Percentiles rank a stretch among this genome's conserved stretches.
Conservation (phyloP, 148 eudicot species). For the Vaccinium myrtillus region DNA sequence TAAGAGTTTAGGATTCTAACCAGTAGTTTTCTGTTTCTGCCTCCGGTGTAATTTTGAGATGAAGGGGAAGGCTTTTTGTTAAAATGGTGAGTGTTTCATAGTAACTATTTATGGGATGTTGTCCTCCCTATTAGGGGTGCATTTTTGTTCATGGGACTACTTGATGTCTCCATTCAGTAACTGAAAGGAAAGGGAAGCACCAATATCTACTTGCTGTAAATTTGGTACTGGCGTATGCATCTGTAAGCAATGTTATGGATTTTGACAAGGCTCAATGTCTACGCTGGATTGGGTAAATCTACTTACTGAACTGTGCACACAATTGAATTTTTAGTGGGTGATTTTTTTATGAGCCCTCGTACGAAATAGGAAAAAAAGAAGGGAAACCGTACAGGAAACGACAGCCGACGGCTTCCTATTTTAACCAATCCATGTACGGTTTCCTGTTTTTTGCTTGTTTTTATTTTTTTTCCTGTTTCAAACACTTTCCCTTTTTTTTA, state of each 20-base stretch:
- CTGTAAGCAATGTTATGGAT: not conserved
- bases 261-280: not conserved
- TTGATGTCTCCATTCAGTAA: not conserved
- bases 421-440: too few relatives aligned
- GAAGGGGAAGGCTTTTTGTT: not conserved
- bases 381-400: too few relatives aligned
- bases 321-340: too few relatives aligned
- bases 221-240: not conserved
- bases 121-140: not conserved
- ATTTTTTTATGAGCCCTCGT: too few relatives aligned
- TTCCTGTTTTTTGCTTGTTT: too few relatives aligned
- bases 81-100: not conserved
- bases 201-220: not conserved
- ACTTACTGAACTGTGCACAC: not conserved
- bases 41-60: conserved; percentile 4
- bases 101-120: not conserved
- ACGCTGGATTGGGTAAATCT: not conserved
- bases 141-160: not conserved
- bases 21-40: not conserved
- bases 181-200: not conserved
- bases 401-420: too few relatives aligned
- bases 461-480: too few relatives aligned
- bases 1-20: conserved; percentile 4
- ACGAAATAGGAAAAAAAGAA: too few relatives aligned
- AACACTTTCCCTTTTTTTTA: too few relatives aligned